phyloP scores from a whole-genome alignment of 371 early-diverging fungal genomes.

The Mucor sp. region DNA sequence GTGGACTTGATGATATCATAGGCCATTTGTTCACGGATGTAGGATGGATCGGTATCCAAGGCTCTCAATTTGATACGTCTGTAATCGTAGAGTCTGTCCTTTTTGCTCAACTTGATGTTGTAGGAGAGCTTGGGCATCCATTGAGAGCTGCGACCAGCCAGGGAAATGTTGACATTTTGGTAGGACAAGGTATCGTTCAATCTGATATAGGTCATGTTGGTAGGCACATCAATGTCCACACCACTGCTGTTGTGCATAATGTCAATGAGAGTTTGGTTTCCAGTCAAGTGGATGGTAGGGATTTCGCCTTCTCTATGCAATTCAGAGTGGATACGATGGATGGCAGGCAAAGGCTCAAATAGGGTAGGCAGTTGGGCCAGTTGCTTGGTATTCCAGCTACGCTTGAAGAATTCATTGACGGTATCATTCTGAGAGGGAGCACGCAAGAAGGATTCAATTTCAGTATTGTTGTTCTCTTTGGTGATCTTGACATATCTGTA shows the following conservation, averaged over 20 bases:
- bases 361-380: slow-evolving; percentile 10
- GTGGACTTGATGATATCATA: slow-evolving; percentile 43
- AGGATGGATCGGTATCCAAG: slow-evolving; percentile 43
- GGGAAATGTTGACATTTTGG: slow-evolving; percentile 11
- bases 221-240: slow-evolving; percentile 13
- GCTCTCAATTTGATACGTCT: slow-evolving; percentile 35
- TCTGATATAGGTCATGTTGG: slow-evolving; percentile 35
- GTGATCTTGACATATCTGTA: slow-evolving; percentile 17
- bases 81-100: slow-evolving; percentile 27
- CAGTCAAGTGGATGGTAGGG: slow-evolving; percentile 26
- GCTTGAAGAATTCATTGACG: slow-evolving; percentile 19
- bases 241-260: slow-evolving; percentile 26
- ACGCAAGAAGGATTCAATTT: slow-evolving; percentile 15
- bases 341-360: slow-evolving; percentile 7
- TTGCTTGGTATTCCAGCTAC: slow-evolving; percentile 21
- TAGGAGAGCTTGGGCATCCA: slow-evolving; percentile 24
- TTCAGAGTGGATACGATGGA: slow-evolving; percentile 21
- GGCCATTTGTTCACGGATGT: slow-evolving; percentile 53
- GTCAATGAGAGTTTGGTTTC: slow-evolving; percentile 18
- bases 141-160: slow-evolving; percentile 32
- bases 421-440: slow-evolving; percentile 7
- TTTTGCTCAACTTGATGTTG: slow-evolving; percentile 25
- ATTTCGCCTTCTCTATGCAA: slow-evolving; percentile 24
- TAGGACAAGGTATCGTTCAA: slow-evolving; percentile 5
- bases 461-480: neutral